Base-by-base conservation (phyloP, 2,329 filamentous ascomycete genomes). In the Dendrostoma leiphaemia region DNA sequence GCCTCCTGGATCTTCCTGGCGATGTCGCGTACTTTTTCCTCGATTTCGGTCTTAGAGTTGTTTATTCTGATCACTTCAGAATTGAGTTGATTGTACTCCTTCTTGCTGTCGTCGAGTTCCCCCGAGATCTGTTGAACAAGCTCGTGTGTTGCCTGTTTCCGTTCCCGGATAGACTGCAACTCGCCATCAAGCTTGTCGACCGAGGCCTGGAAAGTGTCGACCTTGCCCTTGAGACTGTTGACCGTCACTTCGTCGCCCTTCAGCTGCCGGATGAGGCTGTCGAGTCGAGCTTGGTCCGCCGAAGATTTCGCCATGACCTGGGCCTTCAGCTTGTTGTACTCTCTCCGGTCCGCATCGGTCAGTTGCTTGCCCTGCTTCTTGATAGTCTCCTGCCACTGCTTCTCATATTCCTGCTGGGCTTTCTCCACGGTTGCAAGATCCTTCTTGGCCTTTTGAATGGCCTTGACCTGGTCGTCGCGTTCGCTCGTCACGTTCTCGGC, bases 231-330 rank as follows among this genome's bases (percentile, higher is more conserved):
- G 59, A 97, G 77, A 60, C 89, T 96, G 65, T 90, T 93, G 57
- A 93, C 89, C 0, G 91, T 94, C 56, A 95, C 91, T 59, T 93
- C 88, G 64, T 97, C 92, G 0, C 91, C 94, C 71, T 93, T 96
- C 58, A 91, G 80, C 66, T 97, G 91, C 21, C 92, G 90, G 53
- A 85, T 82, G n/a, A 97, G 81, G 59, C 91, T 90, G 70, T 95
- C 90, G 35, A 96, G 80, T 62, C 90, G 90, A 60, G 87, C 82
- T 66, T 94, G 90, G 63, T 96, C 90, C 8, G 83, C 81, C 7
- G 91, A 89, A 26, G 90, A 89, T 60, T 87, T 89, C 61, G 90
- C 86, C 69, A 90, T 91, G 57, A 96, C 90, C 65, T 97, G 89
- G 60, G 90, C 85, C 56, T 88, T 88, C 44, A 99, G 83, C 40